Evolutionary conservation across 768 basidiomycete species (phyloP).

Genomic region (Tulasnella sp.): DNA sequence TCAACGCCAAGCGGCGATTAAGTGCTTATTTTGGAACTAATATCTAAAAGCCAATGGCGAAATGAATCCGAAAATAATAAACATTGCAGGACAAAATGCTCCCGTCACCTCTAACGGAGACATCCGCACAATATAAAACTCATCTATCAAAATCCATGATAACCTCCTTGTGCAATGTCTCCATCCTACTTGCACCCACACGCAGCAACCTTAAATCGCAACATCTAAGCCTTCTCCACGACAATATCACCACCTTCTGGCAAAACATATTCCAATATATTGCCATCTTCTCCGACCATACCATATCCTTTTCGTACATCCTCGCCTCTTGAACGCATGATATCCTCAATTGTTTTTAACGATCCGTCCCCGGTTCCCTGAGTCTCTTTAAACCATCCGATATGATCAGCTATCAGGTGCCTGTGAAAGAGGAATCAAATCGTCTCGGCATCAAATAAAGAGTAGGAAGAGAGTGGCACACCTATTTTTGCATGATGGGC

Average conservation of each 20-base stretch:
- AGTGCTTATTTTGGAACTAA: too few relatives aligned
- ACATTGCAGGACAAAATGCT: too few relatives aligned
- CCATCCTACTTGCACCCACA: neutral
- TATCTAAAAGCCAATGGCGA: too few relatives aligned
- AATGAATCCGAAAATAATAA: too few relatives aligned
- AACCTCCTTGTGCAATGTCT: neutral
- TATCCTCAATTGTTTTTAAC: constrained; percentile 67
- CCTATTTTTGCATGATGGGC: constrained; percentile 83
- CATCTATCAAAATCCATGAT: constrained; percentile 3
- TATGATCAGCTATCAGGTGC: constrained; percentile 77
- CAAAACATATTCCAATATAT: constrained; percentile 3
- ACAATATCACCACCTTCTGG: neutral
- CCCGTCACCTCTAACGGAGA: neutral
- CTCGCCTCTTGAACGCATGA: constrained; percentile 70
- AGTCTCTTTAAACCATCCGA: constrained; percentile 80
- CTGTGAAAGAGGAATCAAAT: constrained; percentile 27
- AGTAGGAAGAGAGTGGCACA: constrained; percentile 27
- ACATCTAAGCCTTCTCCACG: neutral
- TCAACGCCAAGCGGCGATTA: too few relatives aligned
- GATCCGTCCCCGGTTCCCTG: constrained; percentile 53
- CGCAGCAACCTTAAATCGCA: neutral
- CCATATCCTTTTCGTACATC: constrained; percentile 30
- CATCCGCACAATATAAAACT: too few relatives aligned
- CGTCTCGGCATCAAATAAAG: neutral
- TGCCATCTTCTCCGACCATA: neutral